Percentiles rank a stretch among this genome's conserved stretches.
phyloP scores from a whole-genome alignment of 192 early-diverging fungal species.

The Powellomyces hirtus region DNA sequence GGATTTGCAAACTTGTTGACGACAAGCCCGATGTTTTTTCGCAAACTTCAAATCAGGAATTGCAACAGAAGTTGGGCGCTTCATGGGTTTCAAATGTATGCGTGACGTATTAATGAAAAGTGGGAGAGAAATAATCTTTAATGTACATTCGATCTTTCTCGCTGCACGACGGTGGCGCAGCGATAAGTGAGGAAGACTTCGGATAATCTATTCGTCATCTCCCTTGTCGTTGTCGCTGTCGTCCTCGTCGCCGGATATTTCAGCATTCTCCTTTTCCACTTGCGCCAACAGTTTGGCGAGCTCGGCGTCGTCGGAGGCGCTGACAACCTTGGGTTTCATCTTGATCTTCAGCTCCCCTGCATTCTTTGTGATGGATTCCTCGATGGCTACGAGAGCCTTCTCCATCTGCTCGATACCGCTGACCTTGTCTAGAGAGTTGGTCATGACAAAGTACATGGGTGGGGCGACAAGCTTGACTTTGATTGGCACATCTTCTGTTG shows the following conservation, averaged over 20 bases:
- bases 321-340: conserved; percentile 91
- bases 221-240: conserved; percentile 47
- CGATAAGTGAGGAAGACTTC: no score
- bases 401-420: conserved; percentile 86
- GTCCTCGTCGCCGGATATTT: conserved; percentile 92
- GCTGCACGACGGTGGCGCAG: no score
- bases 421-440: conserved; percentile 79
- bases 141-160: no score
- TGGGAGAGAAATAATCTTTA: no score
- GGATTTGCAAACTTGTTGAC: no score
- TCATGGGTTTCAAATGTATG: no score
- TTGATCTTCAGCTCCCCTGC: conserved; percentile 76
- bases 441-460: conserved; percentile 90
- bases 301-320: conserved; percentile 91
- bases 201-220: no score
- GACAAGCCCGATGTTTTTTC: no score
- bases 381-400: conserved; percentile 78
- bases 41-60: no score
- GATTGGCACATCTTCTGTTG: conserved; percentile 74
- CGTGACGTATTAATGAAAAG: no score
- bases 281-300: conserved; percentile 84
- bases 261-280: conserved; percentile 87
- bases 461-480: conserved; percentile 90
- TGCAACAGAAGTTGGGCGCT: no score
- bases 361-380: conserved; percentile 71